Base-by-base conservation (phyloP, 768 basidiomycete genomes). In the Chlorophyllum brunneum region DNA sequence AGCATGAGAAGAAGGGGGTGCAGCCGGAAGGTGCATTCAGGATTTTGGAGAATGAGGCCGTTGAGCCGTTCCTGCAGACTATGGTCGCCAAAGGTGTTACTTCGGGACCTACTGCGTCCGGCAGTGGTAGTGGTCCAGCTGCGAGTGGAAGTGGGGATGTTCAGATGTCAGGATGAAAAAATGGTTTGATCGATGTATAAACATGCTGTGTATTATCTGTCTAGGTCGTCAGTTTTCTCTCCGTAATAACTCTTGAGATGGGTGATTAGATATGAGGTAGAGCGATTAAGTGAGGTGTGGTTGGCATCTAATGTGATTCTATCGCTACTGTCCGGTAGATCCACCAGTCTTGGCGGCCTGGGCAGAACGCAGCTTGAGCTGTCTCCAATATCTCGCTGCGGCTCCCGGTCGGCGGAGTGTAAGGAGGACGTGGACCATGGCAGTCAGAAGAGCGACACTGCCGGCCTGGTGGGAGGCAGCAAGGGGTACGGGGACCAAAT, bases 381-480 rank as follows among this genome's bases (percentile, higher is more conserved):
- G 55, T 38, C 84, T 69, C 87, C 85, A 87, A 22, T 75, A 63
- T 39, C 72, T 72, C 10, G 91, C 89, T 16, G 83, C 84, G 10
- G 64, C 57, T 16, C 85, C 76, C 0, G 94, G 95, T 50, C 78
- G 72, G 30, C 92, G 76, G 50, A 98, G 67, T 0, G 83, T 76
- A 15, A 89, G 76, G 5, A 88, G 70, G 2, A 95, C 65, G 45
- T 92, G 92, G 1, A 93, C 66, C 77, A 93, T 82, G 4, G 88
- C 80, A 18, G 88, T 94, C 41, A 99, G 71, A 5, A 99, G 73
- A 33, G 86, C 77, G 5, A 98, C 88, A 61, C 93, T 95, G 4
- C 95, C 97, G 0, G 92, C 95, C 67, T 99, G 97, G 65, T 99
- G 97, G 27, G 86, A 79, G 10, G 95, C 92, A 6, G 97, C 97